These are phyloP conservation scores for Diophrys sp. DNA, from an alignment of 73 alveolate species.

Conservation along the genomic window DNA sequence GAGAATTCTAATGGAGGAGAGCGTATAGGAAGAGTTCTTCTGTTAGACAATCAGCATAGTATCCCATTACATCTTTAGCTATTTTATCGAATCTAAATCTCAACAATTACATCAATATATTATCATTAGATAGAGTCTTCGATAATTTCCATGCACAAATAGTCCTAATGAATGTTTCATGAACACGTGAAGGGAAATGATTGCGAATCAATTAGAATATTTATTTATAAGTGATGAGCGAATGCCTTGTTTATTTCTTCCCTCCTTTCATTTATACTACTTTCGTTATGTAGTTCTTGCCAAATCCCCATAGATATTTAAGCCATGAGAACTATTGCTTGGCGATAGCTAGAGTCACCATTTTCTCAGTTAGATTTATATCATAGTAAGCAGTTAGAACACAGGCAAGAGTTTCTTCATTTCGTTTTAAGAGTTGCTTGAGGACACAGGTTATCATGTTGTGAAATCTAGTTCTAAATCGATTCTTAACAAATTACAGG, in stretches of 20 bases:
- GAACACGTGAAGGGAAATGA: not conserved
- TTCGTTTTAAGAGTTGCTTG: not conserved
- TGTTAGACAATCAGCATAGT: conserved; percentile 24
- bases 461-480: not conserved
- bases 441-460: conserved; percentile 24
- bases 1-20: conserved; percentile 16
- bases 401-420: conserved; percentile 25
- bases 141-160: conserved; percentile 30
- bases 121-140: conserved; percentile 1
- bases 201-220: conserved; percentile 13
- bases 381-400: conserved; percentile 43
- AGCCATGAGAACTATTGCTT: conserved; percentile 21
- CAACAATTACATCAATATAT: conserved; percentile 25
- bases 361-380: conserved; percentile 14
- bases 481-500: not conserved
- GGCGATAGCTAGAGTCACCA: conserved; percentile 17
- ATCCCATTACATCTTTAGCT: conserved; percentile 42
- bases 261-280: no score
- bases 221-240: not conserved
- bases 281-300: conserved; percentile 25
- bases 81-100: conserved; percentile 18
- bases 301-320: conserved; percentile 33
- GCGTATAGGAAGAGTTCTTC: conserved; percentile 30
- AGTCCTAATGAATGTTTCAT: conserved; percentile 14
- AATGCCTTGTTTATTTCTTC: no score